Evolutionary conservation across 116 monocot genomes (phyloP).

Genomic region (Posidonia oceanica): DNA sequence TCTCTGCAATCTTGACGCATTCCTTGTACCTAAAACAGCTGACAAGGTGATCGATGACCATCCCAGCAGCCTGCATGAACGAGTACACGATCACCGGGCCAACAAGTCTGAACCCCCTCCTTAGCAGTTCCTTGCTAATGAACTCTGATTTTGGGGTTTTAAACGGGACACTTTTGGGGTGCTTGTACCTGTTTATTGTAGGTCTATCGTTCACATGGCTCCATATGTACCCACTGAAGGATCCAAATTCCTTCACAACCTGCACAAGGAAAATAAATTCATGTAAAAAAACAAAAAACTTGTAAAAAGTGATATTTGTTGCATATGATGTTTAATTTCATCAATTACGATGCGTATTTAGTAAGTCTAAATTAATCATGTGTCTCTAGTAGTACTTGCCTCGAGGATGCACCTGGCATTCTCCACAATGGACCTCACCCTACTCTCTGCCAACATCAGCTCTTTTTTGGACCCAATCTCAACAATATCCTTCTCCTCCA

Average conservation of each 20-base stretch:
- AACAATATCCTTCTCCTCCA: slow-evolving; percentile 56
- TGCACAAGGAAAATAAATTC: too few relatives aligned
- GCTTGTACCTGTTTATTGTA: slow-evolving; percentile 35
- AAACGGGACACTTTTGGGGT: slow-evolving; percentile 38
- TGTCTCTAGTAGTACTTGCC: slow-evolving; percentile 21
- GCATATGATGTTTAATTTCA: not conserved
- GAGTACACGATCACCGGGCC: slow-evolving; percentile 78
- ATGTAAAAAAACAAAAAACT: not conserved
- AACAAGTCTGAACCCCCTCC: slow-evolving; percentile 60
- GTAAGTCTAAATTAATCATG: not conserved
- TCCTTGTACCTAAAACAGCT: slow-evolving; percentile 51
- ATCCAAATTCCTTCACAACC: slow-evolving; percentile 72
- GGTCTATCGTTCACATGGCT: slow-evolving; percentile 65
- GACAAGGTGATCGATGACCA: slow-evolving; percentile 57
- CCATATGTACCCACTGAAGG: slow-evolving; percentile 76
- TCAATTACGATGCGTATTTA: not conserved
- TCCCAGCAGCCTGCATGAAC: slow-evolving; percentile 74
- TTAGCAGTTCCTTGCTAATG: slow-evolving; percentile 61
- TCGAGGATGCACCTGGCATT: slow-evolving; percentile 70
- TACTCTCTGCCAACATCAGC: slow-evolving; percentile 41
- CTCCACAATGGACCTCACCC: slow-evolving; percentile 52
- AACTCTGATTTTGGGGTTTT: slow-evolving; percentile 59
- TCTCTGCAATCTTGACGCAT: not conserved
- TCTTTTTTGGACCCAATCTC: slow-evolving; percentile 52
- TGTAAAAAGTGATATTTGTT: too few relatives aligned